Evolutionary conservation across 257 asterid genomes (phyloP).

Genomic region (Solanum ossicruentum): DNA sequence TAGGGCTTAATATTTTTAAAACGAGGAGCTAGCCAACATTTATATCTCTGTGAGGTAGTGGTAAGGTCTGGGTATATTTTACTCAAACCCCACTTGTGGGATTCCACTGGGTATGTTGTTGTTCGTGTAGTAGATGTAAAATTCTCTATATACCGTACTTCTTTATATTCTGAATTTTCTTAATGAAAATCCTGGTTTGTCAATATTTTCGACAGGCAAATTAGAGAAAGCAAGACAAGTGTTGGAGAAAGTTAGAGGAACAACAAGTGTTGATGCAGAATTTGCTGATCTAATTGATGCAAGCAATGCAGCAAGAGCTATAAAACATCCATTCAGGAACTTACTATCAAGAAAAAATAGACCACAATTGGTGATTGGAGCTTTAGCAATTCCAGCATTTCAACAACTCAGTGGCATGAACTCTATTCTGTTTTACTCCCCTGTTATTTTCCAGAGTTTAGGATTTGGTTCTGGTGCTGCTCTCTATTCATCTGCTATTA

Average conservation of each 20-base stretch:
- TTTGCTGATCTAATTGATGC: constrained; percentile 60
- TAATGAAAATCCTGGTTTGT: not conserved
- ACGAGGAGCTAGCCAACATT: too few species aligned
- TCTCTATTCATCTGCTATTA: constrained; percentile 40
- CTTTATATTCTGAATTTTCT: not conserved
- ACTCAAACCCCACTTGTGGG: too few species aligned
- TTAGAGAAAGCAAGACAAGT: constrained; percentile 37
- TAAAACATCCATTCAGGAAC: constrained; percentile 51
- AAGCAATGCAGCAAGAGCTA: constrained; percentile 42
- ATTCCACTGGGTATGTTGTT: too few species aligned
- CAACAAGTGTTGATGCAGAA: constrained; percentile 52
- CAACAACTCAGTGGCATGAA: constrained; percentile 74
- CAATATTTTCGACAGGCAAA: not conserved
- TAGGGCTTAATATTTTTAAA: too few species aligned
- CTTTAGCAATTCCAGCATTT: constrained; percentile 57
- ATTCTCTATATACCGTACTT: not conserved
- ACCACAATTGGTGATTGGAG: constrained; percentile 54
- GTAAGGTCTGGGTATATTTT: too few species aligned
- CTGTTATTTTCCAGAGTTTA: constrained; percentile 66
- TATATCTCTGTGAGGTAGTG: too few species aligned
- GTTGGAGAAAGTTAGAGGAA: constrained; percentile 56
- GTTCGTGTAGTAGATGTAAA: too few species aligned
- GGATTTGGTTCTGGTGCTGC: constrained; percentile 64
- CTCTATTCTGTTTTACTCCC: constrained; percentile 72
- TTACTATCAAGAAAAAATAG: constrained; percentile 42